Percentiles rank a stretch among this genome's conserved stretches.
phyloP scores from a whole-genome alignment of 352 stramenopile species.

The Pythium sukuiense region DNA sequence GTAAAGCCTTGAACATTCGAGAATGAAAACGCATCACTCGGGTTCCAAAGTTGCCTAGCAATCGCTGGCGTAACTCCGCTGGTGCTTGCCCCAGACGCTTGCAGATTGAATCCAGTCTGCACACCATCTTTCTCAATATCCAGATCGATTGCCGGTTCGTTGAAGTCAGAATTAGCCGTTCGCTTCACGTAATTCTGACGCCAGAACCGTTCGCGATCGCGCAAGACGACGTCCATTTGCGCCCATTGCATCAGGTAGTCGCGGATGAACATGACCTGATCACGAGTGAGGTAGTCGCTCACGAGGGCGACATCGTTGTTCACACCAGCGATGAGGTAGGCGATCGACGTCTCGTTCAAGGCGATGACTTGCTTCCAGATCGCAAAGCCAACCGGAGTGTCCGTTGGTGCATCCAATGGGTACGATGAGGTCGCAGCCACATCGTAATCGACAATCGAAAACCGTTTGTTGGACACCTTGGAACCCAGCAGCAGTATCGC shows the following conservation, averaged over 20 bases:
- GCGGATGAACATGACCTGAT: conserved; percentile 55
- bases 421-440: conserved; percentile 24
- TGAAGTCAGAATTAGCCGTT: conserved; percentile 40
- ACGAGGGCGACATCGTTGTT: conserved; percentile 59
- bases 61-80: conserved; percentile 37
- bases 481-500: conserved; percentile 52
- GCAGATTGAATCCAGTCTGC: conserved; percentile 57
- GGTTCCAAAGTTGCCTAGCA: conserved; percentile 49
- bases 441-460: conserved; percentile 74
- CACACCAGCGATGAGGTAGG: conserved; percentile 50
- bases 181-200: conserved; percentile 44
- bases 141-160: conserved; percentile 58
- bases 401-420: conserved; percentile 27
- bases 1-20: conserved; percentile 46
- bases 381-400: conserved; percentile 54
- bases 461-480: conserved; percentile 53
- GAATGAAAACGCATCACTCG: conserved; percentile 41
- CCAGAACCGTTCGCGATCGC: conserved; percentile 69
- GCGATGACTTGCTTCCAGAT: conserved; percentile 80
- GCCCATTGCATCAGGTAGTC: conserved; percentile 64
- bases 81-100: conserved; percentile 27
- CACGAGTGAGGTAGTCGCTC: conserved; percentile 54
- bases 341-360: conserved; percentile 59
- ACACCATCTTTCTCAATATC: conserved; percentile 47
- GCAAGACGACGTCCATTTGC: conserved; percentile 36